Conservation (phyloP, 2,329 filamentous ascomycete genomes). For the Hymenoscyphus repandus region DNA sequence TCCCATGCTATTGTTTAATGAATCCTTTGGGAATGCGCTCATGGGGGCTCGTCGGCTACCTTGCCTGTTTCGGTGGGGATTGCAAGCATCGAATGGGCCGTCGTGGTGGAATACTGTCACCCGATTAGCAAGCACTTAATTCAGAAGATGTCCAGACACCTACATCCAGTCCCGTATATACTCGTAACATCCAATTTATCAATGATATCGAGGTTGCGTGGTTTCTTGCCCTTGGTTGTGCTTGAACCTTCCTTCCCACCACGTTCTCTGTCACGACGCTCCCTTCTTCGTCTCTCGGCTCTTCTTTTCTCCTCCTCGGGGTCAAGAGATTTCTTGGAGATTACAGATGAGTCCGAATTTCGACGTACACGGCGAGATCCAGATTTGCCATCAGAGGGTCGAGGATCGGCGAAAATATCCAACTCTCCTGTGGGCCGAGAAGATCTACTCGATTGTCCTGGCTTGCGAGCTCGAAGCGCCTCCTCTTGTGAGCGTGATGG, state of each 20-base stretch:
- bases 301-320: slow-evolving; percentile 57
- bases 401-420: slow-evolving; percentile 33
- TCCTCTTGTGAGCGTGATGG: slow-evolving; percentile 64
- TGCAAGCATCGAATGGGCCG: slow-evolving; percentile 93
- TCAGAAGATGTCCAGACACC: slow-evolving; percentile 34
- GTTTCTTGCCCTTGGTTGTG: slow-evolving; percentile 28
- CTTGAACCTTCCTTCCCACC: slow-evolving; percentile 36
- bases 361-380: slow-evolving; percentile 54
- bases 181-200: slow-evolving; percentile 95
- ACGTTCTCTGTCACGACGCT: slow-evolving; percentile 38
- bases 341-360: slow-evolving; percentile 74
- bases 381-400: slow-evolving; percentile 32
- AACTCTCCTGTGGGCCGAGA: slow-evolving; percentile 20
- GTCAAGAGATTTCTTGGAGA: slow-evolving; percentile 49
- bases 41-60: slow-evolving; percentile 82
- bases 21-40: slow-evolving; percentile 91
- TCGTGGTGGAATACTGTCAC: slow-evolving; percentile 94
- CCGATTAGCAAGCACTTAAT: slow-evolving; percentile 8
- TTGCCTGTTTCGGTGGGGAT: slow-evolving; percentile 86
- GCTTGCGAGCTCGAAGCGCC: slow-evolving; percentile 47
- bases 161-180: slow-evolving; percentile 88
- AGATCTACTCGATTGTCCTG: slow-evolving; percentile 31
- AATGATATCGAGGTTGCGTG: slow-evolving; percentile 70
- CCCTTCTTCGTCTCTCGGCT: slow-evolving; percentile 46
- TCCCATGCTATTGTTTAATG: slow-evolving; percentile 85